Evolutionary conservation across 805 yeast genomes (phyloP).

Genomic region (Saccharomycopsis synnaedendra): DNA sequence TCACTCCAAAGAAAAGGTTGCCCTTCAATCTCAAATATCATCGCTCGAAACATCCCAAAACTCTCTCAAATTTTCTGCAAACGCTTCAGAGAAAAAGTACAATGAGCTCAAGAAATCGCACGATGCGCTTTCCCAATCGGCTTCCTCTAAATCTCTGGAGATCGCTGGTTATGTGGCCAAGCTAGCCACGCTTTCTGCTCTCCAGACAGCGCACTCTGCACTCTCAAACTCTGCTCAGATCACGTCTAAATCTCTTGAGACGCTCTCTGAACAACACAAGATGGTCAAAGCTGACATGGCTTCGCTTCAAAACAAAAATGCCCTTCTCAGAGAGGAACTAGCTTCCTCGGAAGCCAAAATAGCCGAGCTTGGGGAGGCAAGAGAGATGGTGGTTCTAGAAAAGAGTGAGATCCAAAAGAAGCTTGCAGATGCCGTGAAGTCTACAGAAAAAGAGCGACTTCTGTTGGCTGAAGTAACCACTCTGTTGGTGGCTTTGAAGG

Average conservation of each 20-base stretch:
- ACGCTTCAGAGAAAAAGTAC: slow-evolving; percentile 10
- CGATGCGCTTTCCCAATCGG: background rate
- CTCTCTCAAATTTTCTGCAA: slow-evolving; percentile 8
- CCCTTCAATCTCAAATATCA: slow-evolving; percentile 5
- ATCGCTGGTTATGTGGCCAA: background rate
- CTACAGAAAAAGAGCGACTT: no score
- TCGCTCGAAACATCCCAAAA: slow-evolving; percentile 8
- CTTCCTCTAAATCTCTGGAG: background rate
- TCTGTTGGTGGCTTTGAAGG: no score
- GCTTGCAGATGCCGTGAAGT: no score
- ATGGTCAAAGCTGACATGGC: slow-evolving; percentile 1
- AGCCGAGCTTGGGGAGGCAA: no score
- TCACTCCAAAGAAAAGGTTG: background rate
- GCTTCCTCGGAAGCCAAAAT: background rate
- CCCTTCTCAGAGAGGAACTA: background rate
- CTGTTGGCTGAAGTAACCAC: no score
- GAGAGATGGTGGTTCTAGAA: no score
- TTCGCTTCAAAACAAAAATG: background rate
- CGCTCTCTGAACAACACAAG: background rate
- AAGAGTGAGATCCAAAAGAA: no score
- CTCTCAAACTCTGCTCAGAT: no score
- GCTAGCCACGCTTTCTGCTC: background rate
- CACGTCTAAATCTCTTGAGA: background rate
- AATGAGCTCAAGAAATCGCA: slow-evolving; percentile 9
- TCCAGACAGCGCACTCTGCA: background rate